Percentiles rank a stretch among this genome's conserved stretches.
phyloP scores from a whole-genome alignment of 305 asterid genomes.

The Plantago coronopus region DNA sequence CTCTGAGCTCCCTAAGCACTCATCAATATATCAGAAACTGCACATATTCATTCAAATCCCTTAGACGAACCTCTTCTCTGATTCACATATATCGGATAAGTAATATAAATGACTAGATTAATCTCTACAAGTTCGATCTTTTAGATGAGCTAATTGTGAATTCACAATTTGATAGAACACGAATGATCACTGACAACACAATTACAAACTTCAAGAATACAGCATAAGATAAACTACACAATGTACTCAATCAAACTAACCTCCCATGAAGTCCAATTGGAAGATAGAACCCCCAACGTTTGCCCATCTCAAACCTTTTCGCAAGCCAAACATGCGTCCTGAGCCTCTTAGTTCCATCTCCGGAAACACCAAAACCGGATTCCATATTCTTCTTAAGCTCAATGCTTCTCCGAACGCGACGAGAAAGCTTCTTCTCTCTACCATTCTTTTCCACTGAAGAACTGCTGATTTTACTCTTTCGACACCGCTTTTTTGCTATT shows the following conservation, averaged over 20 bases:
- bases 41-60: constrained; percentile 3
- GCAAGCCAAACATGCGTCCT: constrained; percentile 97
- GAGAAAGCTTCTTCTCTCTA: constrained; percentile 39
- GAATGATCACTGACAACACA: too few relatives aligned
- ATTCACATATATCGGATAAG: too few relatives aligned
- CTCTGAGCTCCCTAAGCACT: too few relatives aligned
- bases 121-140: too few relatives aligned
- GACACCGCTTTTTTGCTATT: constrained; percentile 37
- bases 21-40: not conserved
- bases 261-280: constrained; percentile 84
- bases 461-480: constrained; percentile 29
- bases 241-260: constrained; percentile 32
- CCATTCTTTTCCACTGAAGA: constrained; percentile 20
- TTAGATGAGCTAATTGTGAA: too few relatives aligned
- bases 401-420: constrained; percentile 58
- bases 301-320: constrained; percentile 72
- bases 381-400: constrained; percentile 61
- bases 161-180: too few relatives aligned
- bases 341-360: constrained; percentile 85
- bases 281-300: constrained; percentile 76
- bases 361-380: constrained; percentile 63
- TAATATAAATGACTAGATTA: too few relatives aligned
- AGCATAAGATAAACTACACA: not conserved
- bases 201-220: too few relatives aligned
- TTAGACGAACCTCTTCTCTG: too few relatives aligned